Percentiles rank a stretch among this genome's conserved stretches.
Conservation (phyloP, 106 monocot genomes). For the Phalaenopsis aphrodite region DNA sequence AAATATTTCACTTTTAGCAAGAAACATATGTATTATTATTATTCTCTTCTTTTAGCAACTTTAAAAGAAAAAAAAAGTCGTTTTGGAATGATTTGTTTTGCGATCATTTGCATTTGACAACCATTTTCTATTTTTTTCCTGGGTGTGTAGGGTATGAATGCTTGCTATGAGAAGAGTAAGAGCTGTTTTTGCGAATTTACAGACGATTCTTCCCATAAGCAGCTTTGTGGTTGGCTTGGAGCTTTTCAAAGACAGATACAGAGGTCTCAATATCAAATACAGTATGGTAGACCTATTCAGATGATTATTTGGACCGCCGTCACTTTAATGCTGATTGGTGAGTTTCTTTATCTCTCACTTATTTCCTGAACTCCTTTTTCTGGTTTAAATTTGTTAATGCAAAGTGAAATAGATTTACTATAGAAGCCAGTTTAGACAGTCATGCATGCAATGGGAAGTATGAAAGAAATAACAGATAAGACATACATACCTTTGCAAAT, state of each 20-base stretch:
- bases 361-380: neutral
- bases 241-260: slow-evolving; percentile 75
- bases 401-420: neutral
- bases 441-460: neutral
- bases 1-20: neutral
- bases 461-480: neutral
- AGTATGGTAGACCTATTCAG: slow-evolving; percentile 70
- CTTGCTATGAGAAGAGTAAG: slow-evolving; percentile 59
- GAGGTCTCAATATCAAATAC: slow-evolving; percentile 89
- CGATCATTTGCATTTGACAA: neutral
- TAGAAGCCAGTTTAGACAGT: neutral
- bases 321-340: slow-evolving; percentile 40
- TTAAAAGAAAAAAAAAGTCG: neutral
- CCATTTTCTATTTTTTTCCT: no score
- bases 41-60: neutral
- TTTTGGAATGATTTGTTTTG: neutral
- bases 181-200: slow-evolving; percentile 46
- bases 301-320: slow-evolving; percentile 30
- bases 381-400: no score
- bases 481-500: no score
- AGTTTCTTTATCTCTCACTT: slow-evolving; percentile 12
- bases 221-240: slow-evolving; percentile 80
- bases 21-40: neutral
- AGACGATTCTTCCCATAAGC: slow-evolving; percentile 54
- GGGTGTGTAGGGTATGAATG: slow-evolving; percentile 16